Base-by-base conservation (phyloP, 139 green algal genomes). In the Haematococcus lacustris region DNA sequence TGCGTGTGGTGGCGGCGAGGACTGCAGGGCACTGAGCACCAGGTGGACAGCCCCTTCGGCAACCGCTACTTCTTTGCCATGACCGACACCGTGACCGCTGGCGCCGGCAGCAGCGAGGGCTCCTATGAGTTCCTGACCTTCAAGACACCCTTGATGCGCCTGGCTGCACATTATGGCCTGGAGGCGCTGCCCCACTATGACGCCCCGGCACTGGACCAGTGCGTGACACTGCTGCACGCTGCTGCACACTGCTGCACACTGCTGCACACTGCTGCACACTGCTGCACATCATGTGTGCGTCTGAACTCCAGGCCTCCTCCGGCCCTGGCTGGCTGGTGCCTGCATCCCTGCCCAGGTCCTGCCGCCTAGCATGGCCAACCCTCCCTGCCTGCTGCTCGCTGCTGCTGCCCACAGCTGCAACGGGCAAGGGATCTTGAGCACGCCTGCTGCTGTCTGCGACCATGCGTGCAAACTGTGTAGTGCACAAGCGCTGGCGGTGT, bases 71-170 rank as follows among this genome's bases (percentile, higher is more conserved):
- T 72, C 40, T 92, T 82, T 73, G 83, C 85, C 61, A 93, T 95
- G 57, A 85, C 78, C 23, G 88, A 95, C 83, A 95, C 90, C 0
- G 91, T 96, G 3, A 95, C 89, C 2, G 74, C 80, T 47, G 82
- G 79, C 72, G 25, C 60, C 38, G 74, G 69, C 28, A 74, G 69
- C 26, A 60, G 69, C 39, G 76, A 76, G 39, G 40, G 57, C 35
- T 70, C 38, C 9, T 30, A 35, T 9, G 73, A 78, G 65, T 78
- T 66, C 64, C 65, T 78, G 7, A 60, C 73, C 2, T 78, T 78
- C 50, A 71, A 59, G 65, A 5, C 2, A 28, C 65, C 73, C 28
- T 65, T 72, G 30, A 9, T 72, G 40, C 67, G 67, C 43, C 43
- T 72, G 30, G 67, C 67, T 32, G 67, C 67, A 21, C 67, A 72